Evolutionary conservation across 2,329 filamentous ascomycete species (phyloP).

Genomic region (Fusarium praegraminearum): DNA sequence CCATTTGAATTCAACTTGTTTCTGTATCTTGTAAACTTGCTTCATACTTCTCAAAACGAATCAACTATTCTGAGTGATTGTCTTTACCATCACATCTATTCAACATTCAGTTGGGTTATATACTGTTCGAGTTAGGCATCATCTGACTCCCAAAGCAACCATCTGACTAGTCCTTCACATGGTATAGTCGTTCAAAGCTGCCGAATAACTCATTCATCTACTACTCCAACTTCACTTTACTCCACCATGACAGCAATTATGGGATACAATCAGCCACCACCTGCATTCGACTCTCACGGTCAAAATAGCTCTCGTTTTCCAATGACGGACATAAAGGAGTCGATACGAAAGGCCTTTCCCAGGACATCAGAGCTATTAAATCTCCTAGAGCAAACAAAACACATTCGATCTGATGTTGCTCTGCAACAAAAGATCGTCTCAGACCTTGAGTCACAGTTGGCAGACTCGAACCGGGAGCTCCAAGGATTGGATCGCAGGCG

Average conservation of each 20-base stretch:
- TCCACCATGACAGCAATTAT: slow-evolving; percentile 17
- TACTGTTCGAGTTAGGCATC: slow-evolving; percentile 7
- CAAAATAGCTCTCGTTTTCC: not conserved
- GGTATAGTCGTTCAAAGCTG: not conserved
- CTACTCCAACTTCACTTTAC: not conserved
- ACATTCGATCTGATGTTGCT: slow-evolving; percentile 59
- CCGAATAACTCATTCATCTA: not conserved
- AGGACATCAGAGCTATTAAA: slow-evolving; percentile 59
- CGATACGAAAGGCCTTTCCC: slow-evolving; percentile 55
- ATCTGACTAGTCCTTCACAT: slow-evolving; percentile 22
- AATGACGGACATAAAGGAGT: slow-evolving; percentile 51
- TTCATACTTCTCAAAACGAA: not conserved
- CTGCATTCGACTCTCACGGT: slow-evolving; percentile 1
- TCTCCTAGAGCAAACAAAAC: slow-evolving; percentile 62
- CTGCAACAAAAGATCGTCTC: slow-evolving; percentile 60
- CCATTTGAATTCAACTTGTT: not conserved
- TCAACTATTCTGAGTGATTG: not conserved
- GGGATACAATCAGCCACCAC: slow-evolving; percentile 5
- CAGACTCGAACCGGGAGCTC: slow-evolving; percentile 54
- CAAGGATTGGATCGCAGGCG: slow-evolving; percentile 55
- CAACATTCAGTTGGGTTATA: not conserved
- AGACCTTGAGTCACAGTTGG: slow-evolving; percentile 59
- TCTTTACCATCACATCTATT: not conserved
- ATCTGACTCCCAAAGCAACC: slow-evolving; percentile 22
- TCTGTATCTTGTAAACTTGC: not conserved